Evolutionary conservation across 208 protist genomes (phyloP), one percentile per base, ranked within the genome.

Genomic region (Trypanosoma caninum): DNA sequence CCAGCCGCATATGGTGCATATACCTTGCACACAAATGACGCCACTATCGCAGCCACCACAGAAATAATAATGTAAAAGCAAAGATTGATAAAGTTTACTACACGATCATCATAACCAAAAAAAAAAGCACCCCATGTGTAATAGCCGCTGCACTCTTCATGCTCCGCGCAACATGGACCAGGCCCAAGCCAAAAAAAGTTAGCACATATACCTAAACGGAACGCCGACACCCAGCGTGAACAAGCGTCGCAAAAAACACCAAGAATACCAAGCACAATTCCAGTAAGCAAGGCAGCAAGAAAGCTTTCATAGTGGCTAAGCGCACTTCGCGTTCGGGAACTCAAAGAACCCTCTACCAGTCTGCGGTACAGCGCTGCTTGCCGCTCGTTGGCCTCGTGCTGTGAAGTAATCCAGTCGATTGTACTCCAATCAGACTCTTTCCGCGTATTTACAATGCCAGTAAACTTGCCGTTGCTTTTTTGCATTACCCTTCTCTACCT

Each of bases 1-100:
- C 89, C 89, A 10, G 84, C 69, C 18, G 84, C 87, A 57, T 87
- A 88, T 10, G 81, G 81, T n/a, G 82, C 69, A 61, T 84, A 92
- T 13, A 73, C 72, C 54, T 78, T 74, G 64, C 81, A 88, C 30
- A 84, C 62, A 54, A 78, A 82, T 28, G 74, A 74, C 27, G 81
- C 73, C 28, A 69, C 58, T 7, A 80, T 65, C 0, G 77, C 76
- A 1, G 76, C 68, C 18, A 69, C 11, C 8, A 74, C 84, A 7
- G 77, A 84, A 47, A 81, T 61, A 25, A 59, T 18, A 2, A 84
- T 69, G 66, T 84, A 88, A 64, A 84, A 72, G 56, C 72, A 67
- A 46, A 84, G 78, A 69, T 80, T 62, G 9, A 78, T 69, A 62
- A 84, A 78, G 0, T 31, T 31, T 3, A 58, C 41, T 8, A 70